phyloP scores from a whole-genome alignment of 495 filamentous ascomycete species.

The Hypoxylon subgilvum region DNA sequence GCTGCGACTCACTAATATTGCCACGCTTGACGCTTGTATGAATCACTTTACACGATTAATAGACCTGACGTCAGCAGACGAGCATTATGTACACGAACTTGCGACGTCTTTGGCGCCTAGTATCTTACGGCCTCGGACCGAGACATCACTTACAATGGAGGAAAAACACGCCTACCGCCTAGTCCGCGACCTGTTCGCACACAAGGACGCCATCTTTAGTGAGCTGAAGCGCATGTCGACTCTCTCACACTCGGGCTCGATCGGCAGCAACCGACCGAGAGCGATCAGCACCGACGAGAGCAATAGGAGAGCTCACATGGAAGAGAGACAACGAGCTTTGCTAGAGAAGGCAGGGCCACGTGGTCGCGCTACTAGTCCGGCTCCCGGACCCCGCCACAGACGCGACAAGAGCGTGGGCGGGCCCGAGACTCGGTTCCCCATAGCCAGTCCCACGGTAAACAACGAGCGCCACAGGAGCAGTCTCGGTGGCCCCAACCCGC shows the following conservation, averaged over 20 bases:
- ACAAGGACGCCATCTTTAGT: conserved; percentile 93
- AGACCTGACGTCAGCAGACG: conserved; percentile 94
- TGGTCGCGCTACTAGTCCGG: conserved; percentile 77
- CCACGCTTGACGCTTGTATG: conserved; percentile 95
- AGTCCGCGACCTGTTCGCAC: conserved; percentile 87
- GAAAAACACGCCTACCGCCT: conserved; percentile 93
- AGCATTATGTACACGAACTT: conserved; percentile 78
- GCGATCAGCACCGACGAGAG: conserved; percentile 96
- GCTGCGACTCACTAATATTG: conserved; percentile 94
- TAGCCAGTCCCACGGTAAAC: conserved; percentile 68
- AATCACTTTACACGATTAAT: conserved; percentile 98
- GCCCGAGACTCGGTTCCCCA: conserved; percentile 83
- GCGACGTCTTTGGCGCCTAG: conserved; percentile 83
- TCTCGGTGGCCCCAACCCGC: conserved; percentile 40
- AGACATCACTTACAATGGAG: conserved; percentile 90
- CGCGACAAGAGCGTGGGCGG: conserved; percentile 84
- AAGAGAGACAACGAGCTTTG: conserved; percentile 86
- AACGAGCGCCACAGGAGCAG: conserved; percentile 56
- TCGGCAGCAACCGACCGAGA: conserved; percentile 69
- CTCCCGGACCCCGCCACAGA: conserved; percentile 65
- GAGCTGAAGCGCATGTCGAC: conserved; percentile 92
- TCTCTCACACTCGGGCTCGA: conserved; percentile 59
- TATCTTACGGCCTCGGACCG: conserved; percentile 81
- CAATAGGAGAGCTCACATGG: conserved; percentile 90
- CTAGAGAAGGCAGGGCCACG: conserved; percentile 65